Evolutionary conservation across 2,329 filamentous ascomycete genomes (phyloP), one percentile per base, ranked within the genome.

Genomic region (Lasiodiplodia sp.): DNA sequence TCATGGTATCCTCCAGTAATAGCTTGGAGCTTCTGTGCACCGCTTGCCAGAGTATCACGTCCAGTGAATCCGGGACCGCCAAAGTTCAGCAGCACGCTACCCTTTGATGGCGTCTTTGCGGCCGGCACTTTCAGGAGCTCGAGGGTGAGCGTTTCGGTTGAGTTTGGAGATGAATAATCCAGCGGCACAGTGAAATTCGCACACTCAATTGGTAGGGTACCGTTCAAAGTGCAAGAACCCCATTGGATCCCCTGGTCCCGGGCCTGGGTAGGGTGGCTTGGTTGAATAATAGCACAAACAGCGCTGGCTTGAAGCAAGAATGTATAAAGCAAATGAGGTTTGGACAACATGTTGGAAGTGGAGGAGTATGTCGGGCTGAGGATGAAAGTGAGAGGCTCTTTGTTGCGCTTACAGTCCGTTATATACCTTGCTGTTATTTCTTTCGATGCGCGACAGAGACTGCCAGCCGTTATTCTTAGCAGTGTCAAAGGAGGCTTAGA

Each of bases 21-120:
- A 21, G 11, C 57, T 47, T 58, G 55, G 23, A 68, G 12, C 16
- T 53, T 44, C 10, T 25, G 18, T 10, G 60, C 69, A 6, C 55
- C 25, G 4, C 25, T 38, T 6, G 66, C 67, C 2, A 73, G 38
- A 21, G 66, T 67, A 8, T 63, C 47, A 3, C 34, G 47, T 3
- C 71, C 73, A 25, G 34, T 57, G 18, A 34, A 62, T 5, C 73
- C 73, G 3, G 74, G 74, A 21, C 74, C 74, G 16, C 74, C 73
- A 37, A 63, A 70, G 58, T 76, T 75, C 31, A 72, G 38, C 7
- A 74, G 55, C 2, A 76, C 69, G 21, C 60, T 72, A 16, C 73
- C 73, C 14, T 68, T 66, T 4, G 49, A 40, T 0, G 72, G 74
- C 44, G n/a, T 11, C 37, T 72, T 66, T 2, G 55, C 65, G 4